Percentiles rank a stretch among this genome's conserved stretches.
These are phyloP conservation scores for Auriscalpium microsporum DNA, from an alignment of 768 basidiomycete species.

Conservation along the genomic window DNA sequence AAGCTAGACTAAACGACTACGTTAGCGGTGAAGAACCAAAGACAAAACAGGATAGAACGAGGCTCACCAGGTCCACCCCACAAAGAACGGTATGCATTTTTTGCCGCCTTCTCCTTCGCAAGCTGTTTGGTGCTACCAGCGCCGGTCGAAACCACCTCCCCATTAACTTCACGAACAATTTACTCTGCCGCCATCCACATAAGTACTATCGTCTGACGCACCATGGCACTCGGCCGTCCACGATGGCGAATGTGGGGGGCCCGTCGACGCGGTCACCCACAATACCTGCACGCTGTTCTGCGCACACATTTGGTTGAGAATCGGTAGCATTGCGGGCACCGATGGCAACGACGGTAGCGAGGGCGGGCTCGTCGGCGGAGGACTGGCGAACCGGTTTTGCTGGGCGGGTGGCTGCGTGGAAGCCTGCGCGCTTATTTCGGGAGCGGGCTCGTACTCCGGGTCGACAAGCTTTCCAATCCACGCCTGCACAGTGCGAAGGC, in stretches of 20 bases:
- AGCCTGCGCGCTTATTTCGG: background rate
- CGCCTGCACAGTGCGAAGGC: background rate
- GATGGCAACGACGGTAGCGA: conserved; percentile 19
- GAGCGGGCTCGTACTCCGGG: background rate
- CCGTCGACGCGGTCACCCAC: conserved; percentile 51
- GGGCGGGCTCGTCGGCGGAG: conserved; percentile 27
- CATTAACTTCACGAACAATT: conserved; percentile 43
- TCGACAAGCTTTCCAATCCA: conserved; percentile 12
- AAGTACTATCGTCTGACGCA: conserved; percentile 30
- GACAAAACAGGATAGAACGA: too few relatives aligned
- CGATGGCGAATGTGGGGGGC: conserved; percentile 60
- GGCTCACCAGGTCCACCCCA: conserved; percentile 32
- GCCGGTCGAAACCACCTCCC: conserved; percentile 58
- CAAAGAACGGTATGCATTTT: conserved; percentile 63
- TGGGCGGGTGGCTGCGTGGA: conserved; percentile 14
- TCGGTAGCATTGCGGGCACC: conserved; percentile 49
- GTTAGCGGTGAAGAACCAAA: too few relatives aligned
- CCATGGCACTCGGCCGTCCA: conserved; percentile 66
- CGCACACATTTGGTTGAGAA: conserved; percentile 66
- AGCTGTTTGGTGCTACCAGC: conserved; percentile 61
- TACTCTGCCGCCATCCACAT: background rate
- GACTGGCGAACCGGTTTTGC: conserved; percentile 24
- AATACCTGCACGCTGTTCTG: conserved; percentile 56
- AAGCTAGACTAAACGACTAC: too few relatives aligned
- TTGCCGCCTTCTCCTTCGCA: conserved; percentile 73